phyloP scores from a whole-genome alignment of 306 rosid genomes.

The Sicyos edulis region DNA sequence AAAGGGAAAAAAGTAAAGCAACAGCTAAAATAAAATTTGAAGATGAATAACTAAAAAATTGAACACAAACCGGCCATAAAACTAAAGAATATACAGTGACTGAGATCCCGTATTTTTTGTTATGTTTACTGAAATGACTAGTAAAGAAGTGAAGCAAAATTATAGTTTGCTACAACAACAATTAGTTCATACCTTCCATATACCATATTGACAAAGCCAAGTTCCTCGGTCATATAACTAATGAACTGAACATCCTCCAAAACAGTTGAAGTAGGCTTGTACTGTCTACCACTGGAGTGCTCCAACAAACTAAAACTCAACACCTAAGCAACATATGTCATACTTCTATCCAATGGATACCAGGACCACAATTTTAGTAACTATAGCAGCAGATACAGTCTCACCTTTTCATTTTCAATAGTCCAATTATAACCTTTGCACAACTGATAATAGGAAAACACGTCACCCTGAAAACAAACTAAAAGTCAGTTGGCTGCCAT shows the following conservation, averaged over 20 bases:
- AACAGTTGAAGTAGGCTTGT: conserved; percentile 28
- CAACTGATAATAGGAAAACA: conserved; percentile 81
- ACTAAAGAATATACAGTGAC: not conserved
- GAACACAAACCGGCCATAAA: not conserved
- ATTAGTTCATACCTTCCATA: conserved; percentile 58
- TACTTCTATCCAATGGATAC: conserved; percentile 15
- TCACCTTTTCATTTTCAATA: conserved; percentile 76
- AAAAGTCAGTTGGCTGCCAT: conserved; percentile 12
- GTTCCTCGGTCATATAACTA: conserved; percentile 46
- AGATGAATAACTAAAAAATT: not conserved
- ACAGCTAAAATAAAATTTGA: not conserved
- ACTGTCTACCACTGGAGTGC: conserved; percentile 35
- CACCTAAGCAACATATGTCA: conserved; percentile 47
- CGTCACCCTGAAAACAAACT: conserved; percentile 52
- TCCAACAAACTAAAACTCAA: conserved; percentile 47
- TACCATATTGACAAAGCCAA: conserved; percentile 62
- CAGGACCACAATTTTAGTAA: not conserved
- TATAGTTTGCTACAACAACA: not conserved
- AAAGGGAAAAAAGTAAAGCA: not conserved
- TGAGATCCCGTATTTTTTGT: not conserved
- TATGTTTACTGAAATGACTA: not conserved
- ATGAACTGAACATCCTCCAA: conserved; percentile 41
- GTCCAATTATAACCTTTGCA: conserved; percentile 85
- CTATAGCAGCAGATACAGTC: conserved; percentile 4
- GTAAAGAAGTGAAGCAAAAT: conserved; percentile 11